These are phyloP conservation scores for Petrea volubilis DNA, from an alignment of 257 asterid genomes.

Conservation along the genomic window DNA sequence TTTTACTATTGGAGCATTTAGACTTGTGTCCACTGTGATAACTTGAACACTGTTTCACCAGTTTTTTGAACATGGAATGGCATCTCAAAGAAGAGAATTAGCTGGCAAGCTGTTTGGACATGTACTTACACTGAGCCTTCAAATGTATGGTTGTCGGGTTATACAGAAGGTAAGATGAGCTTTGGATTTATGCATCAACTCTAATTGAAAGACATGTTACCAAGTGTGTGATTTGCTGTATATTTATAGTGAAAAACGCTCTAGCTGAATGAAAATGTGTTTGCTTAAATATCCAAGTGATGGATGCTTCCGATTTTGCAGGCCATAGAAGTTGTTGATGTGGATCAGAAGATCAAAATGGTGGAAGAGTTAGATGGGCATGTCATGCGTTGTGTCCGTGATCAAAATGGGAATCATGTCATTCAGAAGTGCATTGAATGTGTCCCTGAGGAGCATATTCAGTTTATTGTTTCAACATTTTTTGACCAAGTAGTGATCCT, in stretches of 20 bases:
- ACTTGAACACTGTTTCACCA: conserved; percentile 26
- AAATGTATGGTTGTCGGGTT: conserved; percentile 98
- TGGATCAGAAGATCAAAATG: conserved; percentile 90
- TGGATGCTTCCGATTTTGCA: conserved; percentile 27
- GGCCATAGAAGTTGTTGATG: conserved; percentile 95
- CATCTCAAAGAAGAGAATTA: conserved; percentile 82
- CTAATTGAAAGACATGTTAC: neutral
- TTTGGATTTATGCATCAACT: neutral
- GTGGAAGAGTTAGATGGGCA: conserved; percentile 94
- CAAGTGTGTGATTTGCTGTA: neutral
- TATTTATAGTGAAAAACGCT: neutral
- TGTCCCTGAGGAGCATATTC: conserved; percentile 82
- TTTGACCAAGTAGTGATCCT: conserved; percentile 89
- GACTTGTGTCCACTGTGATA: conserved; percentile 20
- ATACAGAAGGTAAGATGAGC: conserved; percentile 78
- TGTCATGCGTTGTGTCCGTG: conserved; percentile 95
- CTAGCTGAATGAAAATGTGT: neutral
- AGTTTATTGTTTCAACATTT: conserved; percentile 75
- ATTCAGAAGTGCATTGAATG: conserved; percentile 96
- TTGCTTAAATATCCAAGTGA: conserved; percentile 6
- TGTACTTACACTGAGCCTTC: conserved; percentile 87
- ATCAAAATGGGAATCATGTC: conserved; percentile 96
- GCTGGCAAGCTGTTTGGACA: conserved; percentile 84
- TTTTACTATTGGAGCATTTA: conserved; percentile 13
- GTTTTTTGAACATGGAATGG: conserved; percentile 97